Percentiles rank a stretch among this genome's conserved stretches.
Evolutionary conservation across 305 asterid species (phyloP).

Genomic region (Fraxinus nigra): DNA sequence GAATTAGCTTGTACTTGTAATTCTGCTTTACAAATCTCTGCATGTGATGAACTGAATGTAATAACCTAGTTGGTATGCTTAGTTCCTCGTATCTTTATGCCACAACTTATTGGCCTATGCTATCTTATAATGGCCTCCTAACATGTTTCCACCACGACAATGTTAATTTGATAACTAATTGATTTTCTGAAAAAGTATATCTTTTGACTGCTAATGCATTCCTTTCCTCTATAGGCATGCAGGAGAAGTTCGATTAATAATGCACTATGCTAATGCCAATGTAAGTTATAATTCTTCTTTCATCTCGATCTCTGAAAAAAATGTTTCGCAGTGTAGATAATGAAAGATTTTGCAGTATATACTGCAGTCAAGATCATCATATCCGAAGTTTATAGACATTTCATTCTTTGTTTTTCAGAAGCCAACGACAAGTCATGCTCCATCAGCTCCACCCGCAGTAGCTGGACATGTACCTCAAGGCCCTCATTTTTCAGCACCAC

Average conservation of each 20-base stretch:
- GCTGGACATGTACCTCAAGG: constrained; percentile 32
- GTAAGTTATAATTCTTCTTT: constrained; percentile 27
- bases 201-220: not conserved
- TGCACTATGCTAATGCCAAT: constrained; percentile 44
- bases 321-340: not conserved
- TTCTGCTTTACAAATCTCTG: not conserved
- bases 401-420: constrained; percentile 47
- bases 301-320: not conserved
- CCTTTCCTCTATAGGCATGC: constrained; percentile 37
- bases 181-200: not conserved
- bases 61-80: not conserved
- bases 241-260: constrained; percentile 46
- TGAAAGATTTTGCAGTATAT: not conserved
- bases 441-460: constrained; percentile 54
- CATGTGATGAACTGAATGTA: not conserved
- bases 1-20: not conserved
- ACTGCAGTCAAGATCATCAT: not conserved
- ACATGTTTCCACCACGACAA: not conserved
- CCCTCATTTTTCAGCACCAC: constrained; percentile 48
- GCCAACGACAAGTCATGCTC: constrained; percentile 45
- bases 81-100: not conserved
- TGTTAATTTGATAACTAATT: not conserved
- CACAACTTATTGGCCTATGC: not conserved
- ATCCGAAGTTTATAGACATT: not conserved
- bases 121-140: not conserved